A percentile compares a stretch with the other conserved stretches of the same genome.
Evolutionary conservation across 2,329 filamentous ascomycete species (phyloP).

Genomic region (Berkeleyomyces basicola): DNA sequence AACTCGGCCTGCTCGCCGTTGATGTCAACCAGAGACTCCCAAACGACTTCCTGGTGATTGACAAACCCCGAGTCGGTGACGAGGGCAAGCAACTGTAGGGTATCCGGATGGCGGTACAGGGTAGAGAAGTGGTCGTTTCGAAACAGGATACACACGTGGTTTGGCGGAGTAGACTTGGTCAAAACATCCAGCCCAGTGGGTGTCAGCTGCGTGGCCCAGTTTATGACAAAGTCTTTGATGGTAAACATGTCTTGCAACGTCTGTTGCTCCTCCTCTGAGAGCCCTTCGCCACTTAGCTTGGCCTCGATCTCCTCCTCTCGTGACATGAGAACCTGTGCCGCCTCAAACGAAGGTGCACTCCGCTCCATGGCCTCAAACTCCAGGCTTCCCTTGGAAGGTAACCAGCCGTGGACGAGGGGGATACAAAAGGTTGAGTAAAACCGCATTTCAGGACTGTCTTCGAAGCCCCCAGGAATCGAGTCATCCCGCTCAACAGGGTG

Average conservation of each 20-base stretch:
- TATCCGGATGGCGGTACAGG: constrained; percentile 71
- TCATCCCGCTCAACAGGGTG: constrained; percentile 33
- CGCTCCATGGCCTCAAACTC: constrained; percentile 55
- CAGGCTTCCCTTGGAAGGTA: constrained; percentile 50
- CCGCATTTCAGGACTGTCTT: constrained; percentile 74
- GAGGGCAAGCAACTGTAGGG: constrained; percentile 58
- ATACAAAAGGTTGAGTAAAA: constrained; percentile 81
- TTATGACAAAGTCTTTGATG: constrained; percentile 68
- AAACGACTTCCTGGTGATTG: constrained; percentile 77
- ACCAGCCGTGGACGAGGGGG: constrained; percentile 84
- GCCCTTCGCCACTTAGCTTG: constrained; percentile 45
- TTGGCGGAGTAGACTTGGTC: constrained; percentile 51
- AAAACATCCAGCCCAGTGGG: constrained; percentile 64
- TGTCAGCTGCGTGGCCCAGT: constrained; percentile 76
- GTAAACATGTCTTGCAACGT: constrained; percentile 67
- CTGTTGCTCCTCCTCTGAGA: constrained; percentile 58
- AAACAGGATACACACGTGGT: constrained; percentile 79
- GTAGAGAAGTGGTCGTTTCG: constrained; percentile 96
- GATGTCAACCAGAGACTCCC: constrained; percentile 84
- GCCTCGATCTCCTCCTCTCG: constrained; percentile 75
- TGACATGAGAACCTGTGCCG: constrained; percentile 78
- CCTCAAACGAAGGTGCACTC: constrained; percentile 73
- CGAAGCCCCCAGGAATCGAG: constrained; percentile 55
- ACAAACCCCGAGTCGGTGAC: constrained; percentile 90
- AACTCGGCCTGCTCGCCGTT: constrained; percentile 71